These are phyloP conservation scores for Calvatia gigantea DNA, from an alignment of 768 basidiomycete species.

Conservation along the genomic window DNA sequence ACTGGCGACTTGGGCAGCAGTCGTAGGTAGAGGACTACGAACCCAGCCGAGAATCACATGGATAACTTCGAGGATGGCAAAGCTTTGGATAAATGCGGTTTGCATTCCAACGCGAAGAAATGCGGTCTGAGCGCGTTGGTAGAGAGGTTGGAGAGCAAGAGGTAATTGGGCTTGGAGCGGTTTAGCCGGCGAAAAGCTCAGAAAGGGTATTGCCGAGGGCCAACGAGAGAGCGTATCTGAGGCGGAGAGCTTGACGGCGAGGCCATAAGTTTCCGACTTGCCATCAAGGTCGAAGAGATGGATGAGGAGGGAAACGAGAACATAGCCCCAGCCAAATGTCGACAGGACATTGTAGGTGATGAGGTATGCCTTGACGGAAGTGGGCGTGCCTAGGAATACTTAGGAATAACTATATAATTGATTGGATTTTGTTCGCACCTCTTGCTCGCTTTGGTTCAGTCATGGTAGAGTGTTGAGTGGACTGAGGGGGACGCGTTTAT, in stretches of 20 bases:
- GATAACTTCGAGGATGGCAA: slow-evolving; percentile 78
- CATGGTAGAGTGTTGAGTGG: too few species aligned
- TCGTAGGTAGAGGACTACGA: slow-evolving; percentile 70
- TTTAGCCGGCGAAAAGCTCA: slow-evolving; percentile 19
- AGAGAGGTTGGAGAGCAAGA: slow-evolving; percentile 35
- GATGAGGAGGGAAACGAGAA: slow-evolving; percentile 55
- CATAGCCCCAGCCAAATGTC: slow-evolving; percentile 67
- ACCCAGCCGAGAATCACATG: slow-evolving; percentile 83
- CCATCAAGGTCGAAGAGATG: slow-evolving; percentile 48
- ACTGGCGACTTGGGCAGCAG: slow-evolving; percentile 75
- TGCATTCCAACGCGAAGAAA: slow-evolving; percentile 57
- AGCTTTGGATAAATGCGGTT: slow-evolving; percentile 76
- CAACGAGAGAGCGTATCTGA: slow-evolving; percentile 35
- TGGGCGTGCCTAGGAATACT: slow-evolving; percentile 18
- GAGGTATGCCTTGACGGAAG: slow-evolving; percentile 56
- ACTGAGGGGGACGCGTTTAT: too few species aligned
- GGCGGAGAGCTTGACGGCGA: slow-evolving; percentile 23
- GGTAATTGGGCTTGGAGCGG: slow-evolving; percentile 37
- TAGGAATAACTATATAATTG: too few species aligned
- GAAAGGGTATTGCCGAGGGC: slow-evolving; percentile 31
- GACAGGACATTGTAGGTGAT: slow-evolving; percentile 77
- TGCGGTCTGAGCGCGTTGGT: slow-evolving; percentile 51
- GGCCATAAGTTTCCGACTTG: slow-evolving; percentile 24
- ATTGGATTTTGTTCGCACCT: not conserved
- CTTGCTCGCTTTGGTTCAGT: not conserved